Base-by-base conservation (phyloP, 805 yeast genomes). In the Candida dendrica region DNA sequence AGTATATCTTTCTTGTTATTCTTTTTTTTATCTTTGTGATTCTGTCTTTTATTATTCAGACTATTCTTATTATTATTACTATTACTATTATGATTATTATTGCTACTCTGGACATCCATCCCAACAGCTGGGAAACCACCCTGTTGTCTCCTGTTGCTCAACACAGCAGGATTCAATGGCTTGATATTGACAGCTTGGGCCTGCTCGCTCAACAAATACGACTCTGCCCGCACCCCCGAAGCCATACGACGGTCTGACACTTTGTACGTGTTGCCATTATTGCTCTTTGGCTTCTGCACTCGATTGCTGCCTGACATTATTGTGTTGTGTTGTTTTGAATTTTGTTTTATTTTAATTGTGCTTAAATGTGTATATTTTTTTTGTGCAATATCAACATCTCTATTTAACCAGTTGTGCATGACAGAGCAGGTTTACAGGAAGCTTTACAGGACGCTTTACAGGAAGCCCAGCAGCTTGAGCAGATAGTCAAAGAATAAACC, bases 401-500 rank as follows among this genome's bases (percentile, higher is more conserved):
- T n/a, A n/a, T n/a, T n/a, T n/a, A n/a, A n/a, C n/a, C n/a, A n/a
- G n/a, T n/a, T n/a, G n/a, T n/a, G n/a, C n/a, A n/a, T n/a, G n/a
- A 24, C 27, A 24, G 10, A 24, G 10, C 10, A 24, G 10, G 10
- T 24, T 24, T 8, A 24, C 27, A 24, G 7, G 27, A 24, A 24
- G 10, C 10, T 8, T 24, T n/a, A n/a, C n/a, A n/a, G n/a, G n/a
- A n/a, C n/a, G n/a, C 8, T 29, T 54, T 54, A 72, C 38, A 74
- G 53, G 44, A 65, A 61, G 0, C 82, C 82, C 22, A 65, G 52
- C 13, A 72, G 44, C 48, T 68, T 67, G 45, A 81, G 59, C 22
- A 81, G 41, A 54, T 84, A 84, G 58, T 85, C 95, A 37, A 81
- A 47, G 36, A 81, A 57, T 51, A 85, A 72, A 8, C 91, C 93